These are phyloP conservation scores for Penicillium lagena DNA, from an alignment of 495 filamentous ascomycete species.

Conservation along the genomic window DNA sequence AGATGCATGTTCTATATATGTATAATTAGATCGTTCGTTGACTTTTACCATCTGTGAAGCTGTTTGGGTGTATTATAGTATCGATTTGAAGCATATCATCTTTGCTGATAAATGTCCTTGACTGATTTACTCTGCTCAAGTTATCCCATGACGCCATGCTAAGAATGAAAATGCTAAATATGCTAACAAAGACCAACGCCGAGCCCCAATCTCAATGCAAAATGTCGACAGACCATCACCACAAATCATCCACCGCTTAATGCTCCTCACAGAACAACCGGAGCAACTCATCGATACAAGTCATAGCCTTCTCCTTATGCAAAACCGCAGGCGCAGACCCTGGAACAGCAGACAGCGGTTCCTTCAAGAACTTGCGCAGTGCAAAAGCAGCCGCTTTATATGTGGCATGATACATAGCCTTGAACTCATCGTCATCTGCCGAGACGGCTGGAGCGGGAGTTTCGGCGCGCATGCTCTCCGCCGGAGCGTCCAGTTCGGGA, in stretches of 20 bases:
- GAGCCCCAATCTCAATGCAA: too few relatives aligned
- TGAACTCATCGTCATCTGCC: constrained; percentile 54
- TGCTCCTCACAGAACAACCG: constrained; percentile 39
- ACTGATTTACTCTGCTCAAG: too few relatives aligned
- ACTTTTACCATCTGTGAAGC: too few relatives aligned
- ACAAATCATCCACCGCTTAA: constrained; percentile 5
- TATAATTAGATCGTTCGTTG: too few relatives aligned
- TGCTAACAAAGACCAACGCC: too few relatives aligned
- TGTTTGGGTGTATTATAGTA: too few relatives aligned
- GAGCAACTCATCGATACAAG: constrained; percentile 39
- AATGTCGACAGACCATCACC: too few relatives aligned
- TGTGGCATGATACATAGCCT: constrained; percentile 59
- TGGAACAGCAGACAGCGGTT: background rate
- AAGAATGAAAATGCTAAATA: too few relatives aligned
- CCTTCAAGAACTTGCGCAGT: constrained; percentile 43
- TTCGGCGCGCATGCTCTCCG: constrained; percentile 13
- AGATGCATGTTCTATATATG: background rate
- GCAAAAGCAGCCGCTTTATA: constrained; percentile 56
- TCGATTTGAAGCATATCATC: too few relatives aligned
- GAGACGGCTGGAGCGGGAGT: constrained; percentile 12
- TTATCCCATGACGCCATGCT: too few relatives aligned
- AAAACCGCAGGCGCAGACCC: constrained; percentile 18
- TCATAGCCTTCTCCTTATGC: constrained; percentile 39
- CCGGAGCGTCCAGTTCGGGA: constrained; percentile 10
- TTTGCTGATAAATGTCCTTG: too few relatives aligned